These are phyloP conservation scores for Rhizopus arrhizus DNA, from an alignment of 371 early-diverging fungal genomes.

Conservation along the genomic window DNA sequence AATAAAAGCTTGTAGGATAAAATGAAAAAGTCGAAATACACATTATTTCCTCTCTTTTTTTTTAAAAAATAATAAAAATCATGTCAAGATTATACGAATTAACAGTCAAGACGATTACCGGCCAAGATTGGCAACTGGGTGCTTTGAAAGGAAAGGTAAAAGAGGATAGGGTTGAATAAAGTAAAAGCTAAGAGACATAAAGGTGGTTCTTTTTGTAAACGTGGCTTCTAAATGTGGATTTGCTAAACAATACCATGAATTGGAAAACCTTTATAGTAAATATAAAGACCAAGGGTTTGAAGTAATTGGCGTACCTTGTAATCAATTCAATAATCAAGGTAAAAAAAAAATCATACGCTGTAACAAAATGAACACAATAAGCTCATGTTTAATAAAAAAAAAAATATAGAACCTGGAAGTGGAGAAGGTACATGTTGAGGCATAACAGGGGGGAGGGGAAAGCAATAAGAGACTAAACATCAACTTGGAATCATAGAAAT, in stretches of 20 bases:
- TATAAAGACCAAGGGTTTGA: slow-evolving; percentile 78
- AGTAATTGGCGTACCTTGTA: slow-evolving; percentile 87
- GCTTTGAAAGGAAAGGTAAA: slow-evolving; percentile 45
- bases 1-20: too few species aligned
- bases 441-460: neutral
- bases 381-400: neutral
- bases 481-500: slow-evolving; percentile 13
- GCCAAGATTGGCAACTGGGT: slow-evolving; percentile 45
- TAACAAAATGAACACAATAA: neutral
- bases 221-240: slow-evolving; percentile 96
- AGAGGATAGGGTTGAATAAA: neutral
- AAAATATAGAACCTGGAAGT: slow-evolving; percentile 55
- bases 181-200: neutral
- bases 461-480: neutral
- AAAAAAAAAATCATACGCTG: neutral
- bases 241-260: slow-evolving; percentile 83
- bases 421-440: slow-evolving; percentile 22
- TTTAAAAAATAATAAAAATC: neutral
- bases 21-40: too few species aligned
- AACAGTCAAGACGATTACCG: slow-evolving; percentile 46
- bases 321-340: slow-evolving; percentile 88
- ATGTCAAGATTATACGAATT: slow-evolving; percentile 38
- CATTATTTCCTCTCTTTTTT: neutral
- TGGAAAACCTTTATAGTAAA: slow-evolving; percentile 81
- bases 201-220: slow-evolving; percentile 91